A percentile compares a stretch with the other conserved stretches of the same genome.
Evolutionary conservation across 495 filamentous ascomycete species (phyloP).

Genomic region (Podospora didyma): DNA sequence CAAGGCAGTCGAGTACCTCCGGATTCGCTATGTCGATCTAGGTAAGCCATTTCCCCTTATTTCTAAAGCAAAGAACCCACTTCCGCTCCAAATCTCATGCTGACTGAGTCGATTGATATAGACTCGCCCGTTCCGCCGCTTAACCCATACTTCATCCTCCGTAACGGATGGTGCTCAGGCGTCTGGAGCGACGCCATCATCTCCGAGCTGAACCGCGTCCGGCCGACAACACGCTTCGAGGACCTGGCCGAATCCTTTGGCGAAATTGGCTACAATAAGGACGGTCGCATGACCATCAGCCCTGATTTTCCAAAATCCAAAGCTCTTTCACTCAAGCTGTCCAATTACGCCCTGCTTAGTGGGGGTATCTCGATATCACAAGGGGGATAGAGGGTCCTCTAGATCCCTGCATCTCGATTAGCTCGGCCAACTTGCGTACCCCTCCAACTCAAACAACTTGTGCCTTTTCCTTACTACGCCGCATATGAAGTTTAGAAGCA

Average conservation of each 20-base stretch:
- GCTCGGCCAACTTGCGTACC: too few species aligned
- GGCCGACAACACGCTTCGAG: conserved; percentile 53
- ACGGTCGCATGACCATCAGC: conserved; percentile 45
- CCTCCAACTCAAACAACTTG: too few species aligned
- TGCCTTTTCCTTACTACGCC: not conserved
- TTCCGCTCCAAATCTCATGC: too few species aligned
- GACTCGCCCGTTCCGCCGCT: conserved; percentile 54
- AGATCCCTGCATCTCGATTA: too few species aligned
- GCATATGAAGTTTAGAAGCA: too few species aligned
- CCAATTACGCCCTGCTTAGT: conserved; percentile 43
- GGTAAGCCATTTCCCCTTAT: conserved; percentile 37
- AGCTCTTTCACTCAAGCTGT: conserved; percentile 42
- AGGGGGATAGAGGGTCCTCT: not conserved
- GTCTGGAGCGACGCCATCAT: conserved; percentile 67
- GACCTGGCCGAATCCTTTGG: conserved; percentile 56
- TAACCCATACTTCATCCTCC: conserved; percentile 64
- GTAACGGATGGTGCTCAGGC: conserved; percentile 54
- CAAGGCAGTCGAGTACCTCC: conserved; percentile 50
- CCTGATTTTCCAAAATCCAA: conserved; percentile 44
- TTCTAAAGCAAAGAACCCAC: too few species aligned
- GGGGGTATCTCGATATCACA: conserved; percentile 34
- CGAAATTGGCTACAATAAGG: conserved; percentile 46
- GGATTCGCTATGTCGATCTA: conserved; percentile 69
- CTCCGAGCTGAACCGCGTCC: conserved; percentile 45
- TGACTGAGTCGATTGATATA: conserved; percentile 11